Evolutionary conservation across 73 alveolate genomes (phyloP).

Genomic region (Paramecium octaurelia): DNA sequence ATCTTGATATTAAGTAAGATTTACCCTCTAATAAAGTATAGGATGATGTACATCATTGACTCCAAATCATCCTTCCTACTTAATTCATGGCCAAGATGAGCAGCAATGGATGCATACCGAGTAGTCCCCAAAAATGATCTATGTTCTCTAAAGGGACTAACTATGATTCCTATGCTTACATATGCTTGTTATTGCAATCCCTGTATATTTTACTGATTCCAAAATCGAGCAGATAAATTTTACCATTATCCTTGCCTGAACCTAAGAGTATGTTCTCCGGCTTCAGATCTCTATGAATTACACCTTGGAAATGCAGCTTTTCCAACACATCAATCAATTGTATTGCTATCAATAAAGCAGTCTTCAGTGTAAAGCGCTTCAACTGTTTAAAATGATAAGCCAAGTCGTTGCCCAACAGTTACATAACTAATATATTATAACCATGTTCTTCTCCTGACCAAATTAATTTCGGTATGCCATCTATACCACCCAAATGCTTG

Average conservation of each 20-base stretch:
- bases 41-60: slow-evolving; percentile 74
- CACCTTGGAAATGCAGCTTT: slow-evolving; percentile 38
- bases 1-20: neutral
- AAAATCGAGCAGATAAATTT: slow-evolving; percentile 84
- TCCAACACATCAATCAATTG: slow-evolving; percentile 30
- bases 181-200: slow-evolving; percentile 50
- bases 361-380: slow-evolving; percentile 52
- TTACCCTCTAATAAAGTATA: slow-evolving; percentile 69
- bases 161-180: neutral
- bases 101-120: slow-evolving; percentile 74
- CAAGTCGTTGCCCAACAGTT: slow-evolving; percentile 52
- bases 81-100: slow-evolving; percentile 85
- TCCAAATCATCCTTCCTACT: slow-evolving; percentile 84
- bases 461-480: slow-evolving; percentile 39
- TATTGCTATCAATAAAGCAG: slow-evolving; percentile 17
- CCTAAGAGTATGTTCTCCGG: slow-evolving; percentile 20
- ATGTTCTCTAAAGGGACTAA: slow-evolving; percentile 11
- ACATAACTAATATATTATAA: slow-evolving; percentile 28
- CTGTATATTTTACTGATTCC: slow-evolving; percentile 87
- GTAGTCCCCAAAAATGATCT: slow-evolving; percentile 73
- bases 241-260: slow-evolving; percentile 31
- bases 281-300: slow-evolving; percentile 20
- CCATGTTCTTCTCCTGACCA: slow-evolving; percentile 58
- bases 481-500: neutral
- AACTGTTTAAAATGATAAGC: slow-evolving; percentile 53